Base-by-base conservation (phyloP, 768 basidiomycete species). In the Trametes gibbosa region DNA sequence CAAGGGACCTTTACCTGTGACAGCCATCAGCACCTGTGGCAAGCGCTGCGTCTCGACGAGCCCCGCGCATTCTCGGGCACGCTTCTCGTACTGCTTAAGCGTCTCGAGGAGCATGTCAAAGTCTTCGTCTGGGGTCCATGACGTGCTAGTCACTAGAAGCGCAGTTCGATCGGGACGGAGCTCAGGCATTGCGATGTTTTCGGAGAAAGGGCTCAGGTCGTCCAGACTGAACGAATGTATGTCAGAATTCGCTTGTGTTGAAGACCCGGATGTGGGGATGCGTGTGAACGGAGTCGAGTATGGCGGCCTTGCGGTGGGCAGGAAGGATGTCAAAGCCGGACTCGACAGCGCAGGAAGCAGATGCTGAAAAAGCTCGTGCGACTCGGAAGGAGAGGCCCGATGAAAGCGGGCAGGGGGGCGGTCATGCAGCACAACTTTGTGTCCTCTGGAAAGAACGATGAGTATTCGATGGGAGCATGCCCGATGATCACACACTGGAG, bases 61-160 rank as follows among this genome's bases (percentile, higher is more conserved):
- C 58, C 53, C 47, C n/a, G 68, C 68, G 25, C 71, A 62, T 50
- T 71, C 68, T 23, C 68, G 64, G 17, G 85, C 88, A 23, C 77
- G 82, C 14, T 69, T 57, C 64, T 98, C 87, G 69, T 97, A 98
- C 16, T 74, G 41, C 14, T 74, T 70, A 39, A 99, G 76, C 2
- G 94, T 93, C 19, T 83, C 79, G 21, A 98, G 72, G 17, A 99
- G 83, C 51, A 97, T 82, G 9, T 81, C 75, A 64, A 99, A 98
- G 70, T 98, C 95, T 71, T 99, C 97, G 67, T 99, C 97, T 6
- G 92, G 84, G 0, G 97, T 98, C 96, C 96, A 98, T 16, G 91
- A 94, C 1, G 97, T 99, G 64, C 92, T 92, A 23, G 91, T 93
- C 25, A 99, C 86, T 17, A 98, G 64, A 1, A 98, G 75, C 0